Evolutionary conservation across 108 stramenopile genomes (phyloP), one percentile per base, ranked within the genome.

Genomic region (Tribonema minus): DNA sequence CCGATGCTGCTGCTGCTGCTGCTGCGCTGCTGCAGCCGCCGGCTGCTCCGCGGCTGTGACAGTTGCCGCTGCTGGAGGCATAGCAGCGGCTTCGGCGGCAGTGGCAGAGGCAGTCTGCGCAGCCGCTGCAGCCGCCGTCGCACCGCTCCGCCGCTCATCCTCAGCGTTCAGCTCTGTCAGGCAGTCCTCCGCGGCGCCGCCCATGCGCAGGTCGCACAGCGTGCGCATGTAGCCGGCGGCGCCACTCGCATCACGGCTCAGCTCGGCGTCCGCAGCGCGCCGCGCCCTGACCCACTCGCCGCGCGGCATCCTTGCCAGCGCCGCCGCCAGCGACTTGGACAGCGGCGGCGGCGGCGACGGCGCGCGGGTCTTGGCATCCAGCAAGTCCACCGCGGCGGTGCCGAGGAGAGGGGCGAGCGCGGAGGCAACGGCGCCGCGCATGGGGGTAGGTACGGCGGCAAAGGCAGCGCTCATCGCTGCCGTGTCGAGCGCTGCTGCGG

Each of bases 221-320:
- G 67, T 26, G 25, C 62, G 64, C 20, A 20, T 20, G 20, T 54
- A 54, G 15, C 9, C 46, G 20, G 46, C 46, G 20, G 46, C 46
- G 20, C 46, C 46, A 20, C 46, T n/a, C n/a, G n/a, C 46, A 54
- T 54, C 46, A 54, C 46, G 9, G 1, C 65, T 66, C 33, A 32
- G 40, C 5, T 59, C 29, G 0, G 67, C 54, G 27, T 66, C 28
- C 0, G n/a, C 28, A 7, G 64, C 64, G 15, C 32, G 0, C 9
- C 67, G 63, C n/a, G 76, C 76, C 39, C 64, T 65, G 38, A 76
- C 76, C 67, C 32, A 37, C 40, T 67, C 35, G 7, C 67, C 67
- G 5, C 38, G 27, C 0, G 58, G 54, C 26, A 60, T 37, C 54
- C 62, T 31, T 5, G 20, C 37, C 34, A 76, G 54, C 5, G 76